Conservation (phyloP, 2,329 filamentous ascomycete species). For the Diplodia mutila region DNA sequence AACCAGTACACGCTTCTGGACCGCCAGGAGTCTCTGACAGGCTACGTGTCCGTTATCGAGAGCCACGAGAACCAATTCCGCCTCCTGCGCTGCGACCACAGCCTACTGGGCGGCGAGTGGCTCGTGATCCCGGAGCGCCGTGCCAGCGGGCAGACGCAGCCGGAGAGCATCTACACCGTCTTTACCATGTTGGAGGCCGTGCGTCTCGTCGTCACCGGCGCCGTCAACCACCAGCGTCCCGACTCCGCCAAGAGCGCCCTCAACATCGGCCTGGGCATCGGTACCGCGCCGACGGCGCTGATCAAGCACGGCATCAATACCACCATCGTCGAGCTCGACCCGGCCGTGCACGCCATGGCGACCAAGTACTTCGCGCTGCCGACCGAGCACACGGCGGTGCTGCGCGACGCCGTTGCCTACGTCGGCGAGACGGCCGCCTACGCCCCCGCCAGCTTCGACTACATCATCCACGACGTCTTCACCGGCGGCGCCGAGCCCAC, state of each 20-base stretch:
- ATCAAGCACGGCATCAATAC: conserved; percentile 88
- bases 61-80: conserved; percentile 72
- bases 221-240: conserved; percentile 40
- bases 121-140: conserved; percentile 55
- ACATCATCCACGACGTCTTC: conserved; percentile 97
- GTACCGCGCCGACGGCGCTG: conserved; percentile 84
- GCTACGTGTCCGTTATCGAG: conserved; percentile 90
- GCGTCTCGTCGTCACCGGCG: conserved; percentile 68
- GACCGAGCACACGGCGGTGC: conserved; percentile 74
- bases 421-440: conserved; percentile 57
- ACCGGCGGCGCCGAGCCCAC: conserved; percentile 93
- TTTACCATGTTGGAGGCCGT: conserved; percentile 95
- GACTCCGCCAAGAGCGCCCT: conserved; percentile 77
- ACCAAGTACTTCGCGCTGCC: conserved; percentile 80
- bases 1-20: conserved; percentile 78
- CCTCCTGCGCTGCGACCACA: conserved; percentile 90
- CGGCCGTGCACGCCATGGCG: conserved; percentile 82
- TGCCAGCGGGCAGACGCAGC: conserved; percentile 55
- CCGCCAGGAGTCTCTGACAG: conserved; percentile 82
- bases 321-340: conserved; percentile 93
- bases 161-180: conserved; percentile 92
- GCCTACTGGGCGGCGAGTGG: conserved; percentile 92
- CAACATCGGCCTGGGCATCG: conserved; percentile 89
- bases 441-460: conserved; percentile 67
- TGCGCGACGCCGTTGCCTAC: conserved; percentile 80